A percentile compares a stretch with the other conserved stretches of the same genome.
phyloP scores from a whole-genome alignment of 805 yeast genomes.

The Allodekkera sacchari region DNA sequence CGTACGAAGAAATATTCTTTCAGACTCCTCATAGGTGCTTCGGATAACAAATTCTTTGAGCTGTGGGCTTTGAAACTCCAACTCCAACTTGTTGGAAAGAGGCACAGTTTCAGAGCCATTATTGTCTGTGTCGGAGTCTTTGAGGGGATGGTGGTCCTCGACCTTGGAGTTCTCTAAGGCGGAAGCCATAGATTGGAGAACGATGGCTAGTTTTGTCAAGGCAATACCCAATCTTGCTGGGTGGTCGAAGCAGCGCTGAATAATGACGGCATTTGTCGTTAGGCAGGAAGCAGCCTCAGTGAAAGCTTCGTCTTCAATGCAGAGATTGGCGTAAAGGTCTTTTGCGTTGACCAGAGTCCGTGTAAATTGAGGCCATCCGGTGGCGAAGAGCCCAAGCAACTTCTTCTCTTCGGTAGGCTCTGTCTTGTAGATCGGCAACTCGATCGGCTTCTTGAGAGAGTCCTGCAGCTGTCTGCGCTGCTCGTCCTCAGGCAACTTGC shows the following conservation, averaged over 20 bases:
- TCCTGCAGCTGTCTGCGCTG: constrained; percentile 7
- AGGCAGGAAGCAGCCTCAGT: constrained; percentile 14
- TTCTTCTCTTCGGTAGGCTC: constrained; percentile 15
- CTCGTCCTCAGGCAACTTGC: constrained; percentile 4
- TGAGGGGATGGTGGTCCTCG: background rate
- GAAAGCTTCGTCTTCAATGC: constrained; percentile 17
- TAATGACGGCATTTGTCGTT: constrained; percentile 10
- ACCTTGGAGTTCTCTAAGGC: too few species aligned
- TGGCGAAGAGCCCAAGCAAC: constrained; percentile 13
- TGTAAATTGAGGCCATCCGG: constrained; percentile 23
- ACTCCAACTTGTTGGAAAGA: background rate
- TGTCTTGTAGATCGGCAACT: constrained; percentile 14
- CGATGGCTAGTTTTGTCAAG: constrained; percentile 13
- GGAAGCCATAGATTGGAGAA: constrained; percentile 11
- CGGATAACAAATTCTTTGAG: constrained; percentile 10
- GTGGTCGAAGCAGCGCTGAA: constrained; percentile 13
- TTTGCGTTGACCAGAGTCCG: constrained; percentile 17
- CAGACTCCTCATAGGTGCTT: constrained; percentile 10
- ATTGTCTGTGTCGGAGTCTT: background rate
- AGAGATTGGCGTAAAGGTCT: constrained; percentile 17
- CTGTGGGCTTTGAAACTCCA: constrained; percentile 6
- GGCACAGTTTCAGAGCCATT: background rate
- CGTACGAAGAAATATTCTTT: constrained; percentile 9
- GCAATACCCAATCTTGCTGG: constrained; percentile 12
- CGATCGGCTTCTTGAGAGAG: constrained; percentile 11